phyloP scores from a whole-genome alignment of 345 rosid genomes.

The Theobroma cacao region DNA sequence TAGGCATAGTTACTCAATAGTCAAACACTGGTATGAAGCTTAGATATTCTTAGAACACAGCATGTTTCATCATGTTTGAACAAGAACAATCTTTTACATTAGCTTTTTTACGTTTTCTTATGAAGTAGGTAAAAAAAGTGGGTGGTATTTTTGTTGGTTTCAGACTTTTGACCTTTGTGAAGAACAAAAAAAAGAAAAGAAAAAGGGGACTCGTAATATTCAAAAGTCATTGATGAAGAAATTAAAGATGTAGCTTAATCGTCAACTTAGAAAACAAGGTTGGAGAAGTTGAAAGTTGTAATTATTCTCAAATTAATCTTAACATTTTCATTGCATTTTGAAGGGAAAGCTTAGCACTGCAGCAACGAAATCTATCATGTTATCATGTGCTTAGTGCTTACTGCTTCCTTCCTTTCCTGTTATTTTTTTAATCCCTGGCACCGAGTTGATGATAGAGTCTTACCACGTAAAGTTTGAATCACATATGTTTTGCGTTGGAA shows the following conservation, averaged over 20 bases:
- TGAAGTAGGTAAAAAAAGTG: background rate
- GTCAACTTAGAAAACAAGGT: background rate
- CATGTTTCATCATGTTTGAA: background rate
- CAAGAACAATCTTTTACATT: background rate
- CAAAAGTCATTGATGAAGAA: background rate
- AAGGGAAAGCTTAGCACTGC: background rate
- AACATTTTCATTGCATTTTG: too few relatives aligned
- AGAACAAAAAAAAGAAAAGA: too few relatives aligned
- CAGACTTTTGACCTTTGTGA: background rate
- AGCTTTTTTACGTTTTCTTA: background rate
- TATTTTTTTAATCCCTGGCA: background rate
- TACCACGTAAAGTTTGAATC: constrained; percentile 12
- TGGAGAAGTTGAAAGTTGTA: background rate
- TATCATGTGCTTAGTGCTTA: background rate
- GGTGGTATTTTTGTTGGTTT: background rate
- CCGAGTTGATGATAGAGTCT: background rate
- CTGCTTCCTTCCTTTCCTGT: background rate
- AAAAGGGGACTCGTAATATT: background rate
- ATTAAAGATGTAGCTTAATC: background rate
- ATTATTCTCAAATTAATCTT: too few relatives aligned
- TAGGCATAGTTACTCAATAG: background rate
- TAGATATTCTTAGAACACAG: background rate
- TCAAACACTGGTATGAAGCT: background rate
- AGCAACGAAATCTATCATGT: background rate
- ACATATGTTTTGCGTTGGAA: constrained; percentile 30